Evolutionary conservation across 2,329 filamentous ascomycete genomes (phyloP).

Genomic region (Epichloe sp.): DNA sequence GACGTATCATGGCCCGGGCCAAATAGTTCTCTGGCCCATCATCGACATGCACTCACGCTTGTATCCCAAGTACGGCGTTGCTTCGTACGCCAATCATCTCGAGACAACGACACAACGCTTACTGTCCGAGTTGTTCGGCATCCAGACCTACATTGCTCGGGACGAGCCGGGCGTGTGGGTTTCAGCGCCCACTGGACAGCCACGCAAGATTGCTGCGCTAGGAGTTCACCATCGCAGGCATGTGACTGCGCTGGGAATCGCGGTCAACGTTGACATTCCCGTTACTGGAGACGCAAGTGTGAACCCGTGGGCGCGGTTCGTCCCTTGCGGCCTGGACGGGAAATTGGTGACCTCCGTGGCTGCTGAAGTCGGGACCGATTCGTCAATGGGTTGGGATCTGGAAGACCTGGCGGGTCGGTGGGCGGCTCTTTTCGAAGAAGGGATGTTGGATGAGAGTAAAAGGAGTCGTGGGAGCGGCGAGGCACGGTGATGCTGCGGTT

Average conservation of each 20-base stretch:
- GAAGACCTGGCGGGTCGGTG: constrained; percentile 17
- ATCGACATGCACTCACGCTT: constrained; percentile 55
- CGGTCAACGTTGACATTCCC: constrained; percentile 61
- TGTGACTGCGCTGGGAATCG: constrained; percentile 73
- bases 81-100: constrained; percentile 65
- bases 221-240: constrained; percentile 84
- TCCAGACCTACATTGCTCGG: constrained; percentile 47
- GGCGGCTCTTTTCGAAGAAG: constrained; percentile 24
- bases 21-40: constrained; percentile 84
- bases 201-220: constrained; percentile 73
- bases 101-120: constrained; percentile 63
- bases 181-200: constrained; percentile 12
- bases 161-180: constrained; percentile 82
- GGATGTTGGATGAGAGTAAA: constrained; percentile 15
- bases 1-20: constrained; percentile 90
- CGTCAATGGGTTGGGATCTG: constrained; percentile 15
- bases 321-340: constrained; percentile 78
- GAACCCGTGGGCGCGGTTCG: constrained; percentile 57
- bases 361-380: constrained; percentile 27
- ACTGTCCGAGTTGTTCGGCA: constrained; percentile 40
- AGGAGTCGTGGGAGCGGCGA: constrained; percentile 9
- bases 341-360: constrained; percentile 66
- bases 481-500: not conserved
- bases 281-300: constrained; percentile 20
- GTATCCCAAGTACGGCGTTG: constrained; percentile 50